Conservation (phyloP, 305 asterid species). For the Andrographis paniculata region DNA sequence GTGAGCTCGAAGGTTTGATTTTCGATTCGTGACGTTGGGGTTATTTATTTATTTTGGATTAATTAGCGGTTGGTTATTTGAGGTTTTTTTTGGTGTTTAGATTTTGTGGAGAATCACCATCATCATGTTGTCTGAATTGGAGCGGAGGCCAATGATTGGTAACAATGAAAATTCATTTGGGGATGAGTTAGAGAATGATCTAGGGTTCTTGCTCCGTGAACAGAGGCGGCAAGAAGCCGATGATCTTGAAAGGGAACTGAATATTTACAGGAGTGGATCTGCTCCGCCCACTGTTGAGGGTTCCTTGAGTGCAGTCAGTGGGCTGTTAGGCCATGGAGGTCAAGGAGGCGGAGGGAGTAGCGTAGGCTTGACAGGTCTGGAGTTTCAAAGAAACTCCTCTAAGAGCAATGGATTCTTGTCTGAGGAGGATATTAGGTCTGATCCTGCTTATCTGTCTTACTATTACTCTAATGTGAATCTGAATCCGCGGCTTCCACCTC, state of each 20-base stretch:
- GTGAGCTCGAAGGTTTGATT: conserved; percentile 21
- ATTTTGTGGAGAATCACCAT: conserved; percentile 23
- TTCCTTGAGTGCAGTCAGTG: conserved; percentile 90
- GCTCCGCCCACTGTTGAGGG: conserved; percentile 99
- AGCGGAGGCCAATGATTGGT: conserved; percentile 76
- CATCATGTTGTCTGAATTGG: conserved; percentile 74
- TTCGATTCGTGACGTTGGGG: conserved; percentile 24
- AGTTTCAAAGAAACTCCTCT: conserved; percentile 49
- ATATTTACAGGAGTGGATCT: conserved; percentile 95
- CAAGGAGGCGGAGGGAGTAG: conserved; percentile 19
- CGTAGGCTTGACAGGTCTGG: conserved; percentile 38
- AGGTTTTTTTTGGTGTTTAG: conserved; percentile 8
- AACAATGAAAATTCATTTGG: conserved; percentile 69
- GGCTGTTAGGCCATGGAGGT: conserved; percentile 57
- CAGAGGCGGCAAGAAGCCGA: conserved; percentile 70
- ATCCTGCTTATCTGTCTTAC: conserved; percentile 79
- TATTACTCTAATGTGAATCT: conserved; percentile 88
- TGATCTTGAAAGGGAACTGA: conserved; percentile 91
- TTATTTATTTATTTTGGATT: not conserved
- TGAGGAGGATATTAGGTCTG: conserved; percentile 98
- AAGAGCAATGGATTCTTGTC: conserved; percentile 64
- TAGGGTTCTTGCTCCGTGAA: conserved; percentile 65
- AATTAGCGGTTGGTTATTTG: conserved; percentile 17
- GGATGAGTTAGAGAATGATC: conserved; percentile 86
- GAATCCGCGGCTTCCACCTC: conserved; percentile 97